Evolutionary conservation across 2,329 filamentous ascomycete species (phyloP), one percentile per base, ranked within the genome.

Genomic region (Kalaharituber pfeilii): DNA sequence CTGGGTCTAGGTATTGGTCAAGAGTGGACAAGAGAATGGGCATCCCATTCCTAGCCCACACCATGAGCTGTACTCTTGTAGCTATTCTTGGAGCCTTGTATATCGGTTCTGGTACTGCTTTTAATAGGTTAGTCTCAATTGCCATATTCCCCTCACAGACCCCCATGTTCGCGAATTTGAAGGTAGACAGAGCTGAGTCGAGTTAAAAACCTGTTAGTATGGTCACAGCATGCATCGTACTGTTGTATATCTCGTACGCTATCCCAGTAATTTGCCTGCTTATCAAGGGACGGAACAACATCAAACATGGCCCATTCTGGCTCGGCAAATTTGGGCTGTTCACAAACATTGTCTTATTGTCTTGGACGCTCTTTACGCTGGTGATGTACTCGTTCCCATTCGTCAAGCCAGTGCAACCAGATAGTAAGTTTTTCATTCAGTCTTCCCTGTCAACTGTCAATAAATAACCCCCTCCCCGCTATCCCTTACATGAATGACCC

Each of bases 381-480:
- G 63, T 71, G 1, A 71, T 72, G 61, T 72, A 71, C 62, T 70
- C 67, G 1, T 72, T 72, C 59, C 71, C 70, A 0, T 72, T 70
- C 52, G 62, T 65, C 39, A 67, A 65, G 63, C 70, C 70, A 0
- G 69, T 70, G 7, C 52, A 44, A 13, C 54, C 60, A 3, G 55
- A 58, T 4, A 65, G 61, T 58, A 47, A 57, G 57, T 55, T 25
- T 44, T 15, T 30, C 36, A 22, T 6, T 47, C 25, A 22, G 11
- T 47, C 3, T 47, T 47, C 18, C 24, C 3, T 47, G 39, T 22
- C n/a, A 36, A 20, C n/a, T 47, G 8, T 22, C 6, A 15, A 20
- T 22, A 20, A 25, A 2, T 47, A 4, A 8, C 6, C 42, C 24
- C 24, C n/a, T 4, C 1, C 18, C 33, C 7, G 4, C 15, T 39